phyloP scores from a whole-genome alignment of 495 filamentous ascomycete genomes.

The Xylaria intraflava region DNA sequence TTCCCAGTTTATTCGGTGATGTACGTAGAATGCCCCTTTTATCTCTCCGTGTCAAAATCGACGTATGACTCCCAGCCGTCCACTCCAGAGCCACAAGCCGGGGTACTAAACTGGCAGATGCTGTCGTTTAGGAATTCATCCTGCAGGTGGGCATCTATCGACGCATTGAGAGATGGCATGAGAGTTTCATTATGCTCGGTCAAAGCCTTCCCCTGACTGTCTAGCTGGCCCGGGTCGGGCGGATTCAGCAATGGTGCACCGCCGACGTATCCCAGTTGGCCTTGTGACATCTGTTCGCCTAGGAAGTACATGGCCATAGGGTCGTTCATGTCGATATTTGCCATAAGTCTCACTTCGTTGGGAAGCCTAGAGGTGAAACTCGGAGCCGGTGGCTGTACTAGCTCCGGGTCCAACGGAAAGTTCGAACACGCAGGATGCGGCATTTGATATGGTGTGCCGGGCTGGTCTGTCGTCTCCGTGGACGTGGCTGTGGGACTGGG shows the following conservation, averaged over 20 bases:
- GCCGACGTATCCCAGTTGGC: slow-evolving; percentile 7
- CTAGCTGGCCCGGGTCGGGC: background rate
- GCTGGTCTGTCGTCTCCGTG: slow-evolving; percentile 10
- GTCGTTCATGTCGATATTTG: slow-evolving; percentile 21
- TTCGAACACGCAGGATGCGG: slow-evolving; percentile 12
- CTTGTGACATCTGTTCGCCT: slow-evolving; percentile 6
- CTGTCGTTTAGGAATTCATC: slow-evolving; percentile 2
- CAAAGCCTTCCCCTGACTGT: background rate
- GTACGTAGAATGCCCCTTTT: background rate
- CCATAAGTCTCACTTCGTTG: slow-evolving; percentile 23
- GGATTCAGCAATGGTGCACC: background rate
- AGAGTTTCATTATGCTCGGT: slow-evolving; percentile 3
- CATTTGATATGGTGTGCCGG: slow-evolving; percentile 15
- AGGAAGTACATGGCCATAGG: slow-evolving; percentile 21
- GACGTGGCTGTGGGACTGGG: slow-evolving; percentile 23
- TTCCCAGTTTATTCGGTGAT: no score
- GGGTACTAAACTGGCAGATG: slow-evolving; percentile 15
- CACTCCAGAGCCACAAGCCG: background rate
- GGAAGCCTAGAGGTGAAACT: slow-evolving; percentile 27
- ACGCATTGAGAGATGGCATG: slow-evolving; percentile 6
- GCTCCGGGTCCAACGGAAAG: slow-evolving; percentile 15
- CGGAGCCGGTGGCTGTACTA: slow-evolving; percentile 9
- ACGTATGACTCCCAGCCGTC: slow-evolving; percentile 25
- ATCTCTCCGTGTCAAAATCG: slow-evolving; percentile 23
- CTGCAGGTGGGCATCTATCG: slow-evolving; percentile 1